Evolutionary conservation across 441 rosid species (phyloP).

Genomic region (Eugenia klotzschiana): DNA sequence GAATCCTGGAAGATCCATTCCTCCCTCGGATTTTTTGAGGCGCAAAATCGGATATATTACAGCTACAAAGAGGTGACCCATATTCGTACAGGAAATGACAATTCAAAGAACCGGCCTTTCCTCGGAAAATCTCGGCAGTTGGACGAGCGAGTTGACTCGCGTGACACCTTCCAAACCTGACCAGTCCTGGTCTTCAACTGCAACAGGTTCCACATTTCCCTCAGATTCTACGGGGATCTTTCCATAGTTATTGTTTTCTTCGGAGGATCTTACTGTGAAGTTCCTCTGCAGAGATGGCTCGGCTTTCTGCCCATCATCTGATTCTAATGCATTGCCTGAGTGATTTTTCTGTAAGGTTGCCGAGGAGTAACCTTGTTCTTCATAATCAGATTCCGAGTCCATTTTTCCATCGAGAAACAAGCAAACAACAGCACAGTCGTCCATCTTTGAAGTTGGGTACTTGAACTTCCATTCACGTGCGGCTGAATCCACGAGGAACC

Average conservation of each 20-base stretch:
- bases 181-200: slow-evolving; percentile 75
- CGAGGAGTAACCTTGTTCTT: slow-evolving; percentile 76
- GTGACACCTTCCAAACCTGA: slow-evolving; percentile 90
- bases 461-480: slow-evolving; percentile 87
- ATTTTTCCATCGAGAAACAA: slow-evolving; percentile 84
- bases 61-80: not conserved
- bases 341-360: slow-evolving; percentile 71
- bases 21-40: not conserved
- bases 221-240: slow-evolving; percentile 19
- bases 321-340: slow-evolving; percentile 59
- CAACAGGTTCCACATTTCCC: slow-evolving; percentile 19
- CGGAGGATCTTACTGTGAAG: slow-evolving; percentile 70
- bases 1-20: not conserved
- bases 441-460: slow-evolving; percentile 95
- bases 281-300: slow-evolving; percentile 86
- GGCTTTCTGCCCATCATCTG: slow-evolving; percentile 71
- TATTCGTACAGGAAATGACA: not conserved
- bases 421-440: slow-evolving; percentile 97
- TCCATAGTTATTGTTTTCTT: slow-evolving; percentile 41
- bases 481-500: slow-evolving; percentile 73
- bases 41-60: not conserved
- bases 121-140: slow-evolving; percentile 87
- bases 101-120: slow-evolving; percentile 26
- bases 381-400: slow-evolving; percentile 81
- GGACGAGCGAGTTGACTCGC: slow-evolving; percentile 90